Conservation (phyloP, 345 rosid genomes). For the Draba incana region DNA sequence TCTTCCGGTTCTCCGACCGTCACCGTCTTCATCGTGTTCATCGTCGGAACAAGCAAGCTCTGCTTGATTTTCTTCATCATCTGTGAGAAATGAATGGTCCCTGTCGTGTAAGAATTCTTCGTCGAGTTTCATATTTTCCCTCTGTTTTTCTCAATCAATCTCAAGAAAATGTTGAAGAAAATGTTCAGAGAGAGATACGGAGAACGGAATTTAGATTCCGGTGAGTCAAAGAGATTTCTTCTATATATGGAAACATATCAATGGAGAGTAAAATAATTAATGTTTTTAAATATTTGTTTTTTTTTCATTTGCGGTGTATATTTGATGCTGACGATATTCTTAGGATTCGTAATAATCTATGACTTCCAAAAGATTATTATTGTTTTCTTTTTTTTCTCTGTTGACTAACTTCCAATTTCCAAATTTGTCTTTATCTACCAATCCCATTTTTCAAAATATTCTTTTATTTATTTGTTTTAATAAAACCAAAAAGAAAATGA, state of each 20-base stretch:
- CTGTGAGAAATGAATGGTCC: constrained; percentile 66
- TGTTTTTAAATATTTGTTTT: constrained; percentile 16
- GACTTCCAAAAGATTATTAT: constrained; percentile 11
- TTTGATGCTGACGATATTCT: constrained; percentile 17
- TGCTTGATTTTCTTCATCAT: constrained; percentile 81
- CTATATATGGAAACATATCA: constrained; percentile 38
- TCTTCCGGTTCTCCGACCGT: constrained; percentile 19
- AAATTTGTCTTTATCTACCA: constrained; percentile 7
- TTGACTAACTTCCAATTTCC: constrained; percentile 39
- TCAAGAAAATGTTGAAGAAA: constrained; percentile 8
- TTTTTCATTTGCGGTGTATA: constrained; percentile 37
- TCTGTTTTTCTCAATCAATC: constrained; percentile 9
- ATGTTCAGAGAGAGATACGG: constrained; percentile 8
- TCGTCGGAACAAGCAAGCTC: constrained; percentile 48
- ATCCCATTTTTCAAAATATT: constrained; percentile 34
- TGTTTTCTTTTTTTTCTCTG: neutral
- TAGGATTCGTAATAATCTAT: constrained; percentile 14
- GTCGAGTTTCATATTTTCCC: constrained; percentile 56
- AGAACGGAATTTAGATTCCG: constrained; percentile 18
- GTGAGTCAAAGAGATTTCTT: constrained; percentile 34
- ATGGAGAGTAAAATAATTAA: constrained; percentile 1
- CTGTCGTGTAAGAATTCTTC: constrained; percentile 70
- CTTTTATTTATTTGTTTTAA: neutral
- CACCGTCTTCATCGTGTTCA: constrained; percentile 47
- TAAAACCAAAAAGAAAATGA: neutral